phyloP scores from a whole-genome alignment of 306 rosid species.

The Canavalia gladiata region DNA sequence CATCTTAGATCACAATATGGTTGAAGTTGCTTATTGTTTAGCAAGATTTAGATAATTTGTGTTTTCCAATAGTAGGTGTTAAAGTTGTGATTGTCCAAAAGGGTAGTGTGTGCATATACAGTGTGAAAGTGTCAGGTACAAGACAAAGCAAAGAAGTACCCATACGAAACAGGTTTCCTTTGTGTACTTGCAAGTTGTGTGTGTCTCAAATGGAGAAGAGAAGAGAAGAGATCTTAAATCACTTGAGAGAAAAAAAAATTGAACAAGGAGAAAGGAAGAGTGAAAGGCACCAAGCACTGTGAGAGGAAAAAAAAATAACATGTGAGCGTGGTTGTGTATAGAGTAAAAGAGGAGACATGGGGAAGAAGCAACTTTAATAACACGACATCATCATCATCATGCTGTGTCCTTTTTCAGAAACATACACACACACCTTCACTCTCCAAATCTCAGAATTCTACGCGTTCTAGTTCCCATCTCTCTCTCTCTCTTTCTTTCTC shows the following conservation, averaged over 20 bases:
- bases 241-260: not conserved
- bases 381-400: slow-evolving; percentile 31
- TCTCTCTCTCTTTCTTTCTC: slow-evolving; percentile 8
- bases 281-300: slow-evolving; percentile 10
- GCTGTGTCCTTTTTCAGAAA: slow-evolving; percentile 48
- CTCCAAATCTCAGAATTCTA: slow-evolving; percentile 50
- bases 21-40: slow-evolving; percentile 47
- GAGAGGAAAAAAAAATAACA: slow-evolving; percentile 17
- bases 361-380: slow-evolving; percentile 53
- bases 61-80: slow-evolving; percentile 43
- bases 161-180: slow-evolving; percentile 31
- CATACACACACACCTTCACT: slow-evolving; percentile 42
- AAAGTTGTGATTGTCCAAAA: slow-evolving; percentile 40
- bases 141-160: slow-evolving; percentile 41
- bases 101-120: slow-evolving; percentile 42
- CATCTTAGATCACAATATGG: slow-evolving; percentile 39
- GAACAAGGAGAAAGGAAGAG: not conserved
- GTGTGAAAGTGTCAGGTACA: slow-evolving; percentile 48
- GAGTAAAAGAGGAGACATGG: slow-evolving; percentile 38
- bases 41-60: slow-evolving; percentile 46
- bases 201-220: slow-evolving; percentile 30
- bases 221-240: slow-evolving; percentile 21
- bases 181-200: slow-evolving; percentile 18
- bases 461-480: slow-evolving; percentile 17
- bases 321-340: slow-evolving; percentile 42